Evolutionary conservation across 1,139 yeast genomes (phyloP), one percentile per base, ranked within the genome.

Genomic region (Scheffersomyces illinoinensis): DNA sequence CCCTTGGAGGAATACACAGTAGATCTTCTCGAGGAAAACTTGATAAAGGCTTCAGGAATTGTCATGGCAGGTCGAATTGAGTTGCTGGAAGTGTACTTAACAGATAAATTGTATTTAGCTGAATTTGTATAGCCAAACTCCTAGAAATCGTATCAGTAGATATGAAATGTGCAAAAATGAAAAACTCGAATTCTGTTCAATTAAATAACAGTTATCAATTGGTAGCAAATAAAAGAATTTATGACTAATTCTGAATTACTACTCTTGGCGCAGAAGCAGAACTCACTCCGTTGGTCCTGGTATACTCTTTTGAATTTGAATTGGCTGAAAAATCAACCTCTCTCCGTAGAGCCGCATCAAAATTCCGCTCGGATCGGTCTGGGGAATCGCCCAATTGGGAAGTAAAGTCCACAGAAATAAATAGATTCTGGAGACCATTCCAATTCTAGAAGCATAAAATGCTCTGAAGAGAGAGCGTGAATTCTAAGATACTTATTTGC

Each of bases 1-100:
- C 96, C 96, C 68, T 84, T 85, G 52, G 87, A 77, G 8, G 96
- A 89, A 69, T 89, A 89, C 4, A 90, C 96, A 0, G 89, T 89
- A 0, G 96, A 89, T 59, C 96, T 79, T 66, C 96, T 78, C 3
- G 95, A 89, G 18, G 73, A 68, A 70, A 82, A 85, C 54, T 70
- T 71, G 61, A 64, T 65, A 54, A 68, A 67, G 43, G 54, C 55
- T 17, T 56, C 52, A 14, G 60, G 51, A 48, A 48, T n/a, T 14
- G 43, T 2, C 43, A 33, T 33, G 14, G 43, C 17, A 8, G 33
- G 12, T 14, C 2, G 5, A 12, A 33, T 33, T 33, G 17, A 33
- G 43, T 33, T 10, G 43, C 17, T 33, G 17, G 43, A 12, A 33
- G 21, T 21, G 21, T 21, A 21, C 2, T 21, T 21, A 21, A 33